Base-by-base conservation (phyloP, 139 green algal genomes). In the Picochlorum sp. region DNA sequence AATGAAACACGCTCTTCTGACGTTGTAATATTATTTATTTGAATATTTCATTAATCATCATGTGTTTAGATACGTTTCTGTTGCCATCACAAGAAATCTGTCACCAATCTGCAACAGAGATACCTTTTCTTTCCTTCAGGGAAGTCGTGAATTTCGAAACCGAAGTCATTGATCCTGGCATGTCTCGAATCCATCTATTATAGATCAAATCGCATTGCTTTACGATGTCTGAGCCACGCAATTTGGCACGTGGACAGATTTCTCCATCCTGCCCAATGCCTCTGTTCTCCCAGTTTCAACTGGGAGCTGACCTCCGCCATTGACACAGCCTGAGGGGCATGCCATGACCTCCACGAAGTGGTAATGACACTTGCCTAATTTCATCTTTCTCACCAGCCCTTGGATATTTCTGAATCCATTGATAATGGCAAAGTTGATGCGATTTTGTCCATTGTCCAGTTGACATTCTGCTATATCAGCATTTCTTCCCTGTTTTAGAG, bases 361-460 rank as follows among this genome's bases (percentile, higher is more conserved):
- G 60, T 95, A 97, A 44, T 81, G 66, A 73, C 86, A 93, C 6
- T 68, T 67, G 4, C 67, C 61, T 11, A 68, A 56, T 80, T 95
- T 95, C 4, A 96, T 74, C 71, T 90, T 88, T 21, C 92, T 77
- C 51, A 98, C 68, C 2, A 98, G 60, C 3, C 85, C 90, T 72
- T 99, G 94, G 63, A 99, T 98, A 79, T 98, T 98, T 2, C 90
- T 69, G 73, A 97, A 97, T 37, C 92, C 92, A 65, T 97, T 95
- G 0, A 81, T 91, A 0, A 64, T 50, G 0, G 85, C 88, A 69
- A 94, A 92, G 32, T 79, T 73, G 14, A 57, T 45, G 24, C 57
- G 14, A 3, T 78, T 79, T 38, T 23, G 13, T 32, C 23, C 13
- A 6, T 66, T 62, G 4, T 80, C 64, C 45, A 88, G 68, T 1